phyloP scores from a whole-genome alignment of 2,329 filamentous ascomycete genomes.

The Cytospora chrysosperma region DNA sequence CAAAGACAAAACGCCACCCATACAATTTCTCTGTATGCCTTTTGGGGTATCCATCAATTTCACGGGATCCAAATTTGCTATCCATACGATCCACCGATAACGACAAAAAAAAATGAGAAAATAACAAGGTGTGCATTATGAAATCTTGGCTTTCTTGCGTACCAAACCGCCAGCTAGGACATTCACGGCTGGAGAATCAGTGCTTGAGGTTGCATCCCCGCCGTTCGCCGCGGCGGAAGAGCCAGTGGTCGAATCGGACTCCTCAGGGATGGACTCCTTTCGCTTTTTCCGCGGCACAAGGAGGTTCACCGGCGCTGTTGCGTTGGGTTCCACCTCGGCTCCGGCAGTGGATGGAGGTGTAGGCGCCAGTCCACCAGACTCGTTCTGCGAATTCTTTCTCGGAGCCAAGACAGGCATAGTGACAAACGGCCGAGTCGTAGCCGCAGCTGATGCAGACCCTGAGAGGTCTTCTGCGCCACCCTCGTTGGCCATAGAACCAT shows the following conservation, averaged over 20 bases:
- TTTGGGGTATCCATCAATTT: slow-evolving; percentile 18
- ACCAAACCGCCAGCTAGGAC: slow-evolving; percentile 41
- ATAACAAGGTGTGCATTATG: slow-evolving; percentile 4
- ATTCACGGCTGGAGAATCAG: slow-evolving; percentile 31
- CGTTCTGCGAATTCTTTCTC: slow-evolving; percentile 15
- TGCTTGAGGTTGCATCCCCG: not conserved
- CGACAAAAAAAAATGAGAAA: not conserved
- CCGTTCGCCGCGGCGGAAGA: slow-evolving; percentile 18
- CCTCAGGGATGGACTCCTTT: slow-evolving; percentile 23
- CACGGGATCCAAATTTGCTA: not conserved
- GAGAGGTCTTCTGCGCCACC: not conserved
- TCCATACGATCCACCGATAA: not conserved
- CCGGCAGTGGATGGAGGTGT: not conserved
- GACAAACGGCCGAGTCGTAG: not conserved
- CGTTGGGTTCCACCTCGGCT: not conserved
- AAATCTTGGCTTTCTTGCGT: slow-evolving; percentile 42
- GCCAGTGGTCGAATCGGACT: not conserved
- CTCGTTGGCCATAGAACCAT: slow-evolving; percentile 37
- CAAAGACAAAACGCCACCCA: slow-evolving; percentile 7
- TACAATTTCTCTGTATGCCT: slow-evolving; percentile 2
- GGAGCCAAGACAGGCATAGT: slow-evolving; percentile 17
- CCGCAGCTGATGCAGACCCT: slow-evolving; percentile 2
- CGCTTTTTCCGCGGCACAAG: slow-evolving; percentile 22
- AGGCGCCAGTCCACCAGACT: not conserved
- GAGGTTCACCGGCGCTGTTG: not conserved